A percentile compares a stretch with the other conserved stretches of the same genome.
Conservation (phyloP, 2,329 filamentous ascomycete species). For the Thielaviopsis populi region DNA sequence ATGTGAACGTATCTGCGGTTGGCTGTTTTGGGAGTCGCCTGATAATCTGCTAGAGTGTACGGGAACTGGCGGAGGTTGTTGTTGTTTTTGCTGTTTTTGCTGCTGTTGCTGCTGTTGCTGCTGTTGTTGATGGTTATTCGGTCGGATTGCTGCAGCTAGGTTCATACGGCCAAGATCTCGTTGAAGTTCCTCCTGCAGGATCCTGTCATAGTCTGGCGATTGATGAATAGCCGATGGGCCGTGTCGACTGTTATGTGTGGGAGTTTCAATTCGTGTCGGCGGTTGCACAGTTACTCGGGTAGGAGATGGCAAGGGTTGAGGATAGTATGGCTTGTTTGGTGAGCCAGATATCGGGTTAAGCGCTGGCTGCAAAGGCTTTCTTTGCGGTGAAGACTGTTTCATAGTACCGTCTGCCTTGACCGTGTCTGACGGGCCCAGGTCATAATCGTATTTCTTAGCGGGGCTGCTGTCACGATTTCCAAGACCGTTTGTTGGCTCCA, state of each 20-base stretch:
- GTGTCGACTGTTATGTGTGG: slow-evolving; percentile 7
- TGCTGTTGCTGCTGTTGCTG: slow-evolving; percentile 10
- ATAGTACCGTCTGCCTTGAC: slow-evolving; percentile 39
- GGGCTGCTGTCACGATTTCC: slow-evolving; percentile 35
- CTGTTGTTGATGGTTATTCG: slow-evolving; percentile 12
- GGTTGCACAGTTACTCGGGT: slow-evolving; percentile 45
- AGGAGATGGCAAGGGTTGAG: slow-evolving; percentile 31
- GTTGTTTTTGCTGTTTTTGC: slow-evolving; percentile 11
- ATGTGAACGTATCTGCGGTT: neutral
- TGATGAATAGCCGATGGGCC: slow-evolving; percentile 21
- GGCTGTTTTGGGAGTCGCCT: slow-evolving; percentile 1
- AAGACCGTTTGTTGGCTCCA: slow-evolving; percentile 29
- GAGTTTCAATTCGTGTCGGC: slow-evolving; percentile 14
- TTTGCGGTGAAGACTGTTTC: slow-evolving; percentile 45
- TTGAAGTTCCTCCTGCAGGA: slow-evolving; percentile 47
- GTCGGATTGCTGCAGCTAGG: slow-evolving; percentile 27
- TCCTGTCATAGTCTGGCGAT: slow-evolving; percentile 45
- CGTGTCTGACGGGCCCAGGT: slow-evolving; percentile 33
- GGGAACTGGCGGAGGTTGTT: slow-evolving; percentile 12
- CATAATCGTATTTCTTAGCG: slow-evolving; percentile 35
- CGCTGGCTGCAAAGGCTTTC: slow-evolving; percentile 33
- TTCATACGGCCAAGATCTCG: slow-evolving; percentile 45
- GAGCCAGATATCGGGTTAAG: slow-evolving; percentile 5
- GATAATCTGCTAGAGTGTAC: slow-evolving; percentile 9
- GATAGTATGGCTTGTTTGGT: slow-evolving; percentile 7